Evolutionary conservation across 805 yeast species (phyloP).

Genomic region (Pichia thaimueangensis): DNA sequence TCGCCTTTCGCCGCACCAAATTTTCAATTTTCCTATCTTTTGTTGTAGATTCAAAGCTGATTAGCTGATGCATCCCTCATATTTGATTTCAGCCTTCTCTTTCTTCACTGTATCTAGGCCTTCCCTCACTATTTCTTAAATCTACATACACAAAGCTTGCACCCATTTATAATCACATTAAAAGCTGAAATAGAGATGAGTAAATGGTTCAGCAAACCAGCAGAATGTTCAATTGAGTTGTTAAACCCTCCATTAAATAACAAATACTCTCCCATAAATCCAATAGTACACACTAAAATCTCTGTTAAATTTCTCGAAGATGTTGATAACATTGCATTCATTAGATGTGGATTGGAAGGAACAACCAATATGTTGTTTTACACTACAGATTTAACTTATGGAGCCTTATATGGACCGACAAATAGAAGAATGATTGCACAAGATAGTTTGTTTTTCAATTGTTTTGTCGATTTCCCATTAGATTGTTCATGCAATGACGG

Average conservation of each 20-base stretch:
- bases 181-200: slow-evolving; percentile 9
- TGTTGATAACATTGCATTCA: background rate
- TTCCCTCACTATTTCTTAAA: too few species aligned
- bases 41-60: too few species aligned
- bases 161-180: too few species aligned
- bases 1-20: too few species aligned
- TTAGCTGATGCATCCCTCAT: too few species aligned
- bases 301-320: slow-evolving; percentile 3
- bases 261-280: slow-evolving; percentile 8
- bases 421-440: slow-evolving; percentile 1
- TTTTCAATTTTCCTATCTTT: too few species aligned
- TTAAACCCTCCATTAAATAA: background rate
- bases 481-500: background rate
- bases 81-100: too few species aligned
- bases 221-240: background rate
- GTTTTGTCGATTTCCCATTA: slow-evolving; percentile 1
- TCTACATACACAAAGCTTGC: too few species aligned
- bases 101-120: too few species aligned
- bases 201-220: slow-evolving; percentile 4
- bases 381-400: background rate
- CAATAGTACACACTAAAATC: background rate
- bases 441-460: slow-evolving; percentile 1
- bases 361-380: slow-evolving; percentile 1
- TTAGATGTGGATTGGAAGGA: slow-evolving; percentile 8
- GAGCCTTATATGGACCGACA: background rate